Percentiles rank a stretch among this genome's conserved stretches.
Conservation (phyloP, 2,329 filamentous ascomycete species). For the Neonectria hederae region DNA sequence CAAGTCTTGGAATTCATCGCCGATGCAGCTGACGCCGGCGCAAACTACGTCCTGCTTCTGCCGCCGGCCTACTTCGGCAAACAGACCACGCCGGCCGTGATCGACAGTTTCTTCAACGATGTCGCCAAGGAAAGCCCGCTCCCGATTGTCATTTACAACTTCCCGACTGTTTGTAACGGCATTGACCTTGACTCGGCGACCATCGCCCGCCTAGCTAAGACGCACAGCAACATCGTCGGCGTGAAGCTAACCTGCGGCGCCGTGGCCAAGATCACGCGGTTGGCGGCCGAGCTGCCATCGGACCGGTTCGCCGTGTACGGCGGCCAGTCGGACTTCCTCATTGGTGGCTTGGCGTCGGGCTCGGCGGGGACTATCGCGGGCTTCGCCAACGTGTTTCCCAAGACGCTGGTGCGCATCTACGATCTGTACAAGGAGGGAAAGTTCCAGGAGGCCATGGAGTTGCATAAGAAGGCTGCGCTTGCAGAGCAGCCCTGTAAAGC, state of each 20-base stretch:
- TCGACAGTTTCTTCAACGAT: conserved; percentile 68
- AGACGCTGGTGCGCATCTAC: conserved; percentile 67
- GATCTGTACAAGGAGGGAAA: conserved; percentile 67
- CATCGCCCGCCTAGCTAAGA: conserved; percentile 50
- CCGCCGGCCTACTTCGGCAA: conserved; percentile 73
- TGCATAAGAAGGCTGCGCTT: conserved; percentile 71
- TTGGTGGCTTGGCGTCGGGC: conserved; percentile 67
- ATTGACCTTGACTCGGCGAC: conserved; percentile 73
- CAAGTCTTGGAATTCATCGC: conserved; percentile 68
- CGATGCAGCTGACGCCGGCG: conserved; percentile 69
- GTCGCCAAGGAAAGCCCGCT: conserved; percentile 61
- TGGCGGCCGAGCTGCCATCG: conserved; percentile 60
- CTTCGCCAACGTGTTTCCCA: conserved; percentile 70
- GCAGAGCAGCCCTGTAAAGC: conserved; percentile 73
- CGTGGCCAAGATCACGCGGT: conserved; percentile 74
- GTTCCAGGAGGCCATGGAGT: conserved; percentile 64
- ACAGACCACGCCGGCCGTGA: conserved; percentile 65
- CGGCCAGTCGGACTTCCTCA: conserved; percentile 77
- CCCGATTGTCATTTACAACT: conserved; percentile 74
- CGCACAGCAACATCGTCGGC: conserved; percentile 68
- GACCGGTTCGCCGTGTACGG: conserved; percentile 73
- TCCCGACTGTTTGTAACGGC: conserved; percentile 73
- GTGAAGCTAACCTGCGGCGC: conserved; percentile 78
- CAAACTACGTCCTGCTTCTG: conserved; percentile 69
- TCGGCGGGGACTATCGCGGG: conserved; percentile 70